Evolutionary conservation across 768 basidiomycete genomes (phyloP).

Genomic region (Calocera cornea): DNA sequence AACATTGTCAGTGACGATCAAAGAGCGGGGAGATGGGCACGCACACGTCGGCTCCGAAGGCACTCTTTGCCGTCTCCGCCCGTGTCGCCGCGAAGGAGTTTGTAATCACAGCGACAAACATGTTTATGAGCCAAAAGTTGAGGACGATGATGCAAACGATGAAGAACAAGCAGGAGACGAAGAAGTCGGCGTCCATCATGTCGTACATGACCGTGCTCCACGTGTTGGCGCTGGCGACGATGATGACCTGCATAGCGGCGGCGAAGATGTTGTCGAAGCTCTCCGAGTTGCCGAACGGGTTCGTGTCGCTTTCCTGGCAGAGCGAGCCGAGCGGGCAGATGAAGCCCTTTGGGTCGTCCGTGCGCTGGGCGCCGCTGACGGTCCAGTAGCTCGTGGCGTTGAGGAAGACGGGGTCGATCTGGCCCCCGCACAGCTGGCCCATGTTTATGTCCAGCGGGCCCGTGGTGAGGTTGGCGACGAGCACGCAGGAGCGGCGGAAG

Average conservation of each 20-base stretch:
- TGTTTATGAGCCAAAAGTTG: conserved; percentile 88
- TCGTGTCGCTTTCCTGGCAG: conserved; percentile 50
- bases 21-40: neutral
- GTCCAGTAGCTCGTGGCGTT: conserved; percentile 32
- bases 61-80: conserved; percentile 73
- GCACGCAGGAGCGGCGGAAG: conserved; percentile 34
- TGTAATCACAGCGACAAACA: conserved; percentile 92
- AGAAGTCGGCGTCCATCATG: conserved; percentile 82
- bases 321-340: conserved; percentile 78
- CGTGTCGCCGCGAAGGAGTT: conserved; percentile 83
- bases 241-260: conserved; percentile 66
- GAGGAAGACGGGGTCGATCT: conserved; percentile 49
- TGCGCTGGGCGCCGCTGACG: conserved; percentile 26
- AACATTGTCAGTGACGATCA: neutral
- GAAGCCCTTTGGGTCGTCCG: conserved; percentile 56
- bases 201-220: conserved; percentile 76
- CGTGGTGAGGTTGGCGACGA: conserved; percentile 7
- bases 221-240: conserved; percentile 70
- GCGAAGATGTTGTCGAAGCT: conserved; percentile 85
- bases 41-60: conserved; percentile 62
- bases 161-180: conserved; percentile 77
- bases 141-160: conserved; percentile 70
- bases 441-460: conserved; percentile 15
- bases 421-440: conserved; percentile 64
- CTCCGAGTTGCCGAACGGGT: conserved; percentile 50